phyloP scores from a whole-genome alignment of 108 stramenopile genomes.

The Discostella stelligeroides region DNA sequence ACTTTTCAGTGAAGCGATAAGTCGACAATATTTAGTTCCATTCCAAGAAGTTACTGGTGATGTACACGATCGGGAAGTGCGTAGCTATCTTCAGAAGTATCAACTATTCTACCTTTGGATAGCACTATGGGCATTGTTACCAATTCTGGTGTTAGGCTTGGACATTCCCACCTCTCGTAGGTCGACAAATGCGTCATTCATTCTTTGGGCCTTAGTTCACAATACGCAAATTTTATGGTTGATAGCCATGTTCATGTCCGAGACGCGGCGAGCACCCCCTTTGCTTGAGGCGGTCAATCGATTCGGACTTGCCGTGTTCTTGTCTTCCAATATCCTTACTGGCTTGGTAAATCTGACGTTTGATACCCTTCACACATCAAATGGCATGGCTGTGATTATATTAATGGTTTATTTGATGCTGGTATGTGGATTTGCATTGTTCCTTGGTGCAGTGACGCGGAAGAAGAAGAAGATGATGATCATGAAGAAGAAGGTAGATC shows the following conservation, averaged over 20 bases:
- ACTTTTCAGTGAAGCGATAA: slow-evolving; percentile 67
- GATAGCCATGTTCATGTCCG: slow-evolving; percentile 34
- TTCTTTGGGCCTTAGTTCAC: slow-evolving; percentile 74
- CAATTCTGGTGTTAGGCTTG: slow-evolving; percentile 17
- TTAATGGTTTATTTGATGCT: slow-evolving; percentile 60
- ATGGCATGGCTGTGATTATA: slow-evolving; percentile 58
- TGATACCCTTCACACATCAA: slow-evolving; percentile 71
- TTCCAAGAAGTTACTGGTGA: background rate
- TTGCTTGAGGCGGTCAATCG: slow-evolving; percentile 70
- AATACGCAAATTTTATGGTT: slow-evolving; percentile 54
- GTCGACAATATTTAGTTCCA: slow-evolving; percentile 51
- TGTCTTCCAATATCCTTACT: slow-evolving; percentile 87
- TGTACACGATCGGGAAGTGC: background rate
- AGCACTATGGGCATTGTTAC: slow-evolving; percentile 48
- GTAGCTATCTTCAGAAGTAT: slow-evolving; percentile 8
- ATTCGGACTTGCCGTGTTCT: slow-evolving; percentile 83
- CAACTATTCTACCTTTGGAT: slow-evolving; percentile 29
- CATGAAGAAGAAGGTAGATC: background rate
- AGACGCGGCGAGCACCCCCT: background rate
- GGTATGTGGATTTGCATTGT: slow-evolving; percentile 52
- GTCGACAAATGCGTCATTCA: slow-evolving; percentile 76
- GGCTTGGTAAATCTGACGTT: slow-evolving; percentile 85
- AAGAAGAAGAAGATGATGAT: too few relatives aligned
- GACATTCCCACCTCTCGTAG: slow-evolving; percentile 74
- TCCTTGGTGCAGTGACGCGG: slow-evolving; percentile 20